Evolutionary conservation across 805 yeast species (phyloP), one percentile per base, ranked within the genome.

Genomic region (Grigorovia yakushimaensis): DNA sequence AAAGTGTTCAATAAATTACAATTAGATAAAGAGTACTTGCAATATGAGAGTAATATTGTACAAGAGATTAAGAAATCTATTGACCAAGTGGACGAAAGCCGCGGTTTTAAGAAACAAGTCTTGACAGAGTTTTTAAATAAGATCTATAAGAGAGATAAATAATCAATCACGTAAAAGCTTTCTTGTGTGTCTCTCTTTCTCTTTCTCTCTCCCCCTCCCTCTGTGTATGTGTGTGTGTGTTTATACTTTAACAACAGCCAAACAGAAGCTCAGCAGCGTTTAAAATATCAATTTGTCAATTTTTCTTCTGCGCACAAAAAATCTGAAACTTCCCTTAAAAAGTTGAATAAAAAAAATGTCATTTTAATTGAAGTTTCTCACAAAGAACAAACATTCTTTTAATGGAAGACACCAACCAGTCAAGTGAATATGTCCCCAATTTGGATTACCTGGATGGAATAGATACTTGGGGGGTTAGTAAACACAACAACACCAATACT

Each of bases 31-130:
- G 70, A 77, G 51, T 93, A 88, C 70, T 76, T 73, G 42, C 79
- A 80, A 48, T 93, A 91, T 67, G 98, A 93, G 71, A 97, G 89
- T 60, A 65, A 71, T 39, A 67, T 81, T 49, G 95, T 86, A 30
- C 67, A 67, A 43, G 77, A 83, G 50, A 73, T 93, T 62, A 77
- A 70, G 59, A 64, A 65, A 38, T 73, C 78, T 64, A 93, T 93
- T 54, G 76, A 75, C n/a, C 58, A 73, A 24, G 69, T 85, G 49
- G 98, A 93, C 62, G 98, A 91, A 70, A 73, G 84, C 20, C 80
- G 94, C 61, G 98, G 98, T n/a, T 85, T 93, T 70, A 91, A 87
- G 70, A 78, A 77, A 54, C 84, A 81, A 41, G 96, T 88, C n/a
- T 74, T 93, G 57, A 76, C 86, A 24, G 80, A 80, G 4, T 93